Conservation (phyloP, 805 yeast genomes). For the Starmerella davenportii region DNA sequence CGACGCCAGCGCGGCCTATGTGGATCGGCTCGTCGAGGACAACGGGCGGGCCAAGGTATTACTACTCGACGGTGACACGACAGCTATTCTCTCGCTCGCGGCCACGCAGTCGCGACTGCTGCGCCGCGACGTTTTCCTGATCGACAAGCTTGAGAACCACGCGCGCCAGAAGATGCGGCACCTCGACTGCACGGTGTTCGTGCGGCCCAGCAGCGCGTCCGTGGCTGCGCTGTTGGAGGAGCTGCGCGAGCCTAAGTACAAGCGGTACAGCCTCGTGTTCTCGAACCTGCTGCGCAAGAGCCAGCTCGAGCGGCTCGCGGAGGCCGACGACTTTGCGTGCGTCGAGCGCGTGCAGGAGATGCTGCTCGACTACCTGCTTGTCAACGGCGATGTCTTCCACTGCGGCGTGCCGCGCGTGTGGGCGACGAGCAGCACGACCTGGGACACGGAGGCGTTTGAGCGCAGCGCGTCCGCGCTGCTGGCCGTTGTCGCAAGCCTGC, state of each 20-base stretch:
- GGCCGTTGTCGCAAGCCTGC: conserved; percentile 52
- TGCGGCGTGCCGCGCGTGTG: conserved; percentile 20
- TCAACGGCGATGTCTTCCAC: conserved; percentile 51
- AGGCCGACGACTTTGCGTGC: conserved; percentile 71
- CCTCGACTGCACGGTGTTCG: conserved; percentile 59
- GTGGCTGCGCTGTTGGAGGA: conserved; percentile 47
- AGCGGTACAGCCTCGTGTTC: conserved; percentile 59
- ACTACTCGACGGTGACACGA: conserved; percentile 61
- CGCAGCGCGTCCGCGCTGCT: conserved; percentile 29
- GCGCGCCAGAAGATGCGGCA: conserved; percentile 59
- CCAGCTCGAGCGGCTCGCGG: conserved; percentile 73
- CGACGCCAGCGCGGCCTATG: conserved; percentile 24
- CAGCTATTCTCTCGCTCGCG: conserved; percentile 70
- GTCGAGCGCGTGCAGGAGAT: conserved; percentile 62
- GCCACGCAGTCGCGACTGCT: conserved; percentile 74
- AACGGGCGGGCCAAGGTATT: conserved; percentile 46
- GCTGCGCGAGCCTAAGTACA: conserved; percentile 59
- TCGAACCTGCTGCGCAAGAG: conserved; percentile 58
- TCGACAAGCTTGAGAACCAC: conserved; percentile 42
- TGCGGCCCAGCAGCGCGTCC: conserved; percentile 53
- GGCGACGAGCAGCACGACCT: conserved; percentile 16
- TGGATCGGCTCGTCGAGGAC: conserved; percentile 23
- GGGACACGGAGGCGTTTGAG: conserved; percentile 32
- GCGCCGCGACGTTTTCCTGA: conserved; percentile 65
- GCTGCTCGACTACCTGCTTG: conserved; percentile 63